Conservation (phyloP, 257 asterid genomes). For the Paulownia fortunei region DNA sequence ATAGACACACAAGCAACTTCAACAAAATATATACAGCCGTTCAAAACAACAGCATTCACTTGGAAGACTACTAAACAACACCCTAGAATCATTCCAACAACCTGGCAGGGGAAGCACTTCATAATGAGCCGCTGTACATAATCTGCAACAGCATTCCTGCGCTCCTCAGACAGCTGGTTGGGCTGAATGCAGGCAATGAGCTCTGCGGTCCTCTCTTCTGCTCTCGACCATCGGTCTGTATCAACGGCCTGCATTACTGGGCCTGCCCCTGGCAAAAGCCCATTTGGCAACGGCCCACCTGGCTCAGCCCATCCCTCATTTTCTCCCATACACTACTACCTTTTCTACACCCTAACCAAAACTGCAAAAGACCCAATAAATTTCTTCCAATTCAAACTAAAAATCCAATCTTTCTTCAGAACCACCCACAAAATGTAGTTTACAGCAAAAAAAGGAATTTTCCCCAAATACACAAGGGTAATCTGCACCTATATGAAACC, state of each 20-base stretch:
- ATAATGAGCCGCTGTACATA: constrained; percentile 83
- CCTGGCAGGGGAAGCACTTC: constrained; percentile 97
- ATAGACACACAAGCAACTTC: constrained; percentile 10
- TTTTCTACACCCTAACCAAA: constrained; percentile 34
- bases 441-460: constrained; percentile 20
- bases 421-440: constrained; percentile 27
- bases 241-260: constrained; percentile 64
- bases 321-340: constrained; percentile 79
- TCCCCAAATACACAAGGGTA: constrained; percentile 13
- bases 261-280: constrained; percentile 77
- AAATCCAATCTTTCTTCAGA: constrained; percentile 26
- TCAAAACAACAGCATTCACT: constrained; percentile 16
- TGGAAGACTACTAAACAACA: constrained; percentile 14
- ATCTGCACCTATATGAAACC: constrained; percentile 5
- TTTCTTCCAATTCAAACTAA: constrained; percentile 20
- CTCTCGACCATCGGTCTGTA: constrained; percentile 79
- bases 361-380: constrained; percentile 16
- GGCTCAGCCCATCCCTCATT: constrained; percentile 80
- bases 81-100: constrained; percentile 40
- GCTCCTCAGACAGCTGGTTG: constrained; percentile 81
- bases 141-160: constrained; percentile 88
- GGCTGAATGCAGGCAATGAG: constrained; percentile 95
- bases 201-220: constrained; percentile 92
- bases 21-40: not conserved
- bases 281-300: constrained; percentile 73